phyloP scores from a whole-genome alignment of 1,284 basidiomycete species.

The Schizophyllum commune region DNA sequence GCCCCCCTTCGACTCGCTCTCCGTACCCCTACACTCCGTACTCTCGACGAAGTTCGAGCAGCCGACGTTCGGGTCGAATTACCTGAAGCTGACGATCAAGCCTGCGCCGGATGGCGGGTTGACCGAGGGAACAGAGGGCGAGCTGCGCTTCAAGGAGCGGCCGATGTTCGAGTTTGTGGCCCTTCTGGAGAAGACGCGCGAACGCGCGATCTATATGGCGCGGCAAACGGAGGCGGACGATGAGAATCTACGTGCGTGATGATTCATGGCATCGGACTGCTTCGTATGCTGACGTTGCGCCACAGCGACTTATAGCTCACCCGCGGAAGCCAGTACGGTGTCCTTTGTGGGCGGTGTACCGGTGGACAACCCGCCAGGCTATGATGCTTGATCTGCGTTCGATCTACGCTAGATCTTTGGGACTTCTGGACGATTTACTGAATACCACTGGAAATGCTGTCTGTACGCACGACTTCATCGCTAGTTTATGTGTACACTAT shows the following conservation, averaged over 20 bases:
- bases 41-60: conserved; percentile 67
- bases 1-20: conserved; percentile 32
- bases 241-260: conserved; percentile 57
- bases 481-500: no score
- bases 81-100: conserved; percentile 54
- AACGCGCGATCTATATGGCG: conserved; percentile 67
- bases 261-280: conserved; percentile 5
- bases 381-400: conserved; percentile 35
- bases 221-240: conserved; percentile 51
- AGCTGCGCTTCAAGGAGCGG: conserved; percentile 59
- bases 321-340: conserved; percentile 35
- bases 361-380: conserved; percentile 56
- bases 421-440: not conserved
- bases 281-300: not conserved
- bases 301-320: conserved; percentile 49
- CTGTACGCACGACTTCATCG: no score
- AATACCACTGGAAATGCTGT: no score
- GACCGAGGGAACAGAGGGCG: conserved; percentile 50
- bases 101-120: conserved; percentile 61
- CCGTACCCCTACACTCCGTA: conserved; percentile 58
- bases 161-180: conserved; percentile 69
- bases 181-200: conserved; percentile 65
- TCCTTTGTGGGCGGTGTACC: conserved; percentile 31
- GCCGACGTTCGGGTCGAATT: conserved; percentile 64
- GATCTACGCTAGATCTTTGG: not conserved